Percentiles rank a stretch among this genome's conserved stretches.
Evolutionary conservation across 2,329 filamentous ascomycete genomes (phyloP).

Genomic region (Coleophoma eucalyptorum): DNA sequence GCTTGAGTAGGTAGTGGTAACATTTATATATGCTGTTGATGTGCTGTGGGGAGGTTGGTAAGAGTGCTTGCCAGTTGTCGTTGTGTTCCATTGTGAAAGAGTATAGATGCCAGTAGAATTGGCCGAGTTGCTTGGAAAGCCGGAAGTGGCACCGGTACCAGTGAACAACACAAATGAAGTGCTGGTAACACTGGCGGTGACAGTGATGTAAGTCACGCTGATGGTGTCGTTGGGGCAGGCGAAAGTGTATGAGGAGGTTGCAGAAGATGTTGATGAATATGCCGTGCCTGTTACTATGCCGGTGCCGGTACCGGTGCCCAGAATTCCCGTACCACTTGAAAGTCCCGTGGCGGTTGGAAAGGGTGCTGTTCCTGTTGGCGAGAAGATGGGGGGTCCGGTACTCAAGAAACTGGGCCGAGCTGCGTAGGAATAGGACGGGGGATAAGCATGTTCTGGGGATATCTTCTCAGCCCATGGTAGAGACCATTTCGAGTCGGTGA

Average conservation of each 20-base stretch:
- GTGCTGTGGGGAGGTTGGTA: too few species aligned
- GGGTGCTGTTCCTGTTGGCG: neutral
- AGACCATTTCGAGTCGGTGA: neutral
- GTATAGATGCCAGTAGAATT: neutral
- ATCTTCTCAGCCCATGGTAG: neutral
- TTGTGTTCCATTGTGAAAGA: neutral
- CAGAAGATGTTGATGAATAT: slow-evolving; percentile 1
- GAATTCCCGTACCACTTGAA: neutral
- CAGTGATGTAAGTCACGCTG: slow-evolving; percentile 3
- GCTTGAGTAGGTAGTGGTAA: too few species aligned
- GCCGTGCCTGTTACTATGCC: neutral
- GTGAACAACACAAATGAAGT: neutral
- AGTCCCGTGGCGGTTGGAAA: neutral
- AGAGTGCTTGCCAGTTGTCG: neutral
- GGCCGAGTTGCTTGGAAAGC: neutral
- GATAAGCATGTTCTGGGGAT: neutral
- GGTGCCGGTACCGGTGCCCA: too few species aligned
- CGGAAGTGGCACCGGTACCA: neutral
- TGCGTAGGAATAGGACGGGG: neutral
- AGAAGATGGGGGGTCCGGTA: neutral
- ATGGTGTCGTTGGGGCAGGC: neutral
- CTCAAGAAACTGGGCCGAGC: neutral
- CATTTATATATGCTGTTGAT: neutral
- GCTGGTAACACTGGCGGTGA: slow-evolving; percentile 6
- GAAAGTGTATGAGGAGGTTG: neutral